phyloP scores from a whole-genome alignment of 441 rosid species.

The Erysimum pusillum region DNA sequence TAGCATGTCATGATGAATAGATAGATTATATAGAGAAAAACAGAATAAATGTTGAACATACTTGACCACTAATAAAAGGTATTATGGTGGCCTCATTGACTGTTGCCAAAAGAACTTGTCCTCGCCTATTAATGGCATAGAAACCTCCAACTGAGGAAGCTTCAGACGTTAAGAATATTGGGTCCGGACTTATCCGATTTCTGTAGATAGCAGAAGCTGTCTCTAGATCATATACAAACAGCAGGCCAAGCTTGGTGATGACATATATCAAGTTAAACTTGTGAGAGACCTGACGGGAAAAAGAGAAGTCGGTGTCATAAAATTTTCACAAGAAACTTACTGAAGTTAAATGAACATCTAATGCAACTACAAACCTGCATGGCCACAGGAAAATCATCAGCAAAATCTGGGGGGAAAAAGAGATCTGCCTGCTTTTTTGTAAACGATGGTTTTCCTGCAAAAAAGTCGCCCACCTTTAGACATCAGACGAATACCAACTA shows the following conservation, averaged over 20 bases:
- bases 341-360: slow-evolving; percentile 21
- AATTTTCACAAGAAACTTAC: slow-evolving; percentile 34
- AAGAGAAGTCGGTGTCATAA: slow-evolving; percentile 42
- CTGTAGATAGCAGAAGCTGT: slow-evolving; percentile 98
- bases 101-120: slow-evolving; percentile 95
- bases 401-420: slow-evolving; percentile 99
- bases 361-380: slow-evolving; percentile 82
- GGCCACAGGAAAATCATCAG: slow-evolving; percentile 99
- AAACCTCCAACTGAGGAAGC: slow-evolving; percentile 92
- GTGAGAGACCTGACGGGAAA: slow-evolving; percentile 91
- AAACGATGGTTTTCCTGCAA: slow-evolving; percentile 91
- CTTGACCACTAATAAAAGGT: slow-evolving; percentile 99
- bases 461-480: slow-evolving; percentile 25
- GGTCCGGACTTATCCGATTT: slow-evolving; percentile 99
- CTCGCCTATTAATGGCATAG: slow-evolving; percentile 97
- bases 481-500: slow-evolving; percentile 22
- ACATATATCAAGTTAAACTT: slow-evolving; percentile 90
- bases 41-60: slow-evolving; percentile 46
- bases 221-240: slow-evolving; percentile 99
- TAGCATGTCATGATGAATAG: slow-evolving; percentile 28
- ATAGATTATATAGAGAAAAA: slow-evolving; percentile 6
- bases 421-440: slow-evolving; percentile 98
- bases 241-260: slow-evolving; percentile 98
- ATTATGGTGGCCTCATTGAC: slow-evolving; percentile 95
- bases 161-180: slow-evolving; percentile 96